A percentile compares a stretch with the other conserved stretches of the same genome.
These are phyloP conservation scores for Escallonia rubra DNA, from an alignment of 129 eudicot genomes.

Conservation along the genomic window DNA sequence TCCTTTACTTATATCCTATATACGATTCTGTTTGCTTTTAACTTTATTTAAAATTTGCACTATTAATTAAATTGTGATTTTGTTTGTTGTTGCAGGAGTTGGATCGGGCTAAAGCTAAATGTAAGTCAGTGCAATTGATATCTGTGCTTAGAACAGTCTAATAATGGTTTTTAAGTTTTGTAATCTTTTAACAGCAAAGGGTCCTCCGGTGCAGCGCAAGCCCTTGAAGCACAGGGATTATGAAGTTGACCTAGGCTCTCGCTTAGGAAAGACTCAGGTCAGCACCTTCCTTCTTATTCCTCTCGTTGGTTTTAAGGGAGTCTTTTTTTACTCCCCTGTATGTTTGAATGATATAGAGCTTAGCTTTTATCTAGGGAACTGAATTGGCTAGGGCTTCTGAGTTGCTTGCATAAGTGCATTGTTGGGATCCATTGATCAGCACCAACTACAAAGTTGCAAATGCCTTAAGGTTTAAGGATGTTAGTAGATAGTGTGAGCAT, in stretches of 20 bases:
- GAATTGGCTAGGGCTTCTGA: too few relatives aligned
- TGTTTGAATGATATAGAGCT: too few relatives aligned
- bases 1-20: not conserved
- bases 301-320: not conserved
- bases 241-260: slow-evolving; percentile 95
- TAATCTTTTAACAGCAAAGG: slow-evolving; percentile 61
- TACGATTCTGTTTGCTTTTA: not conserved
- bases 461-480: too few relatives aligned
- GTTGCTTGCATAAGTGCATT: too few relatives aligned
- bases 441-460: too few relatives aligned
- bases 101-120: slow-evolving; percentile 54
- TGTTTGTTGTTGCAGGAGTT: slow-evolving; percentile 37
- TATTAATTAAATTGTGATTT: not conserved
- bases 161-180: too few relatives aligned
- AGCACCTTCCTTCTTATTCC: not conserved
- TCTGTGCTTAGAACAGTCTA: too few relatives aligned
- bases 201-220: slow-evolving; percentile 87
- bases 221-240: slow-evolving; percentile 96
- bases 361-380: too few relatives aligned
- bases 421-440: too few relatives aligned
- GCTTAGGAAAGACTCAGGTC: slow-evolving; percentile 98
- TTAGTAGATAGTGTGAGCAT: too few relatives aligned
- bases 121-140: slow-evolving; percentile 23
- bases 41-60: not conserved
- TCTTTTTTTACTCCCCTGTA: not conserved